These are phyloP conservation scores for Calonectria leucothoes DNA, from an alignment of 2,329 filamentous ascomycete species.

Conservation along the genomic window DNA sequence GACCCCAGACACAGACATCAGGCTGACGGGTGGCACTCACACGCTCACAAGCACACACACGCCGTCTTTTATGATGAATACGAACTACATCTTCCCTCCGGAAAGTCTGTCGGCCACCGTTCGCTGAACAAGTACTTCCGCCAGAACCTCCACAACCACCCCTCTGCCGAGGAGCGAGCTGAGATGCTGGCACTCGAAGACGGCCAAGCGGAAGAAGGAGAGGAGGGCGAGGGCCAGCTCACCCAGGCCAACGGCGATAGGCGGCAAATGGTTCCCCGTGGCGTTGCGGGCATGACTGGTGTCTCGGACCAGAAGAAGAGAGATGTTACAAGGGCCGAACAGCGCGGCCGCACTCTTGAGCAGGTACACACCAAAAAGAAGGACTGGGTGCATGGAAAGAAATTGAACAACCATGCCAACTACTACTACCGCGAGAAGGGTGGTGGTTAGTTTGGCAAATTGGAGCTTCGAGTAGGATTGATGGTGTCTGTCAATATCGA, in stretches of 20 bases:
- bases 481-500: not conserved
- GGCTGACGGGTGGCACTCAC: constrained; percentile 83
- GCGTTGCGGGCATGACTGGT: constrained; percentile 82
- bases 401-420: constrained; percentile 78
- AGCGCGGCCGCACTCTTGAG: constrained; percentile 74
- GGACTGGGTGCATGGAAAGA: constrained; percentile 78
- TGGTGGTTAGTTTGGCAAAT: constrained; percentile 51
- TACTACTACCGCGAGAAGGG: constrained; percentile 65
- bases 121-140: constrained; percentile 89
- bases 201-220: constrained; percentile 44
- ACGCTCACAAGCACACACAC: constrained; percentile 78
- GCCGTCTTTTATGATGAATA: constrained; percentile 92
- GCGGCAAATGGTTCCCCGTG: constrained; percentile 72
- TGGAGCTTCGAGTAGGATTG: not conserved
- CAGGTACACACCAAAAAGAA: constrained; percentile 71
- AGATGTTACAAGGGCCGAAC: constrained; percentile 74
- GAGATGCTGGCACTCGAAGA: constrained; percentile 73
- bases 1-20: constrained; percentile 80
- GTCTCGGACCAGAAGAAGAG: constrained; percentile 81
- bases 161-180: constrained; percentile 80
- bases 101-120: constrained; percentile 89
- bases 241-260: constrained; percentile 54
- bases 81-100: constrained; percentile 92
- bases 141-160: constrained; percentile 90
- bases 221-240: constrained; percentile 48